Conservation (phyloP, 371 early-diverging fungal species). For the Parasitella parasitica region DNA sequence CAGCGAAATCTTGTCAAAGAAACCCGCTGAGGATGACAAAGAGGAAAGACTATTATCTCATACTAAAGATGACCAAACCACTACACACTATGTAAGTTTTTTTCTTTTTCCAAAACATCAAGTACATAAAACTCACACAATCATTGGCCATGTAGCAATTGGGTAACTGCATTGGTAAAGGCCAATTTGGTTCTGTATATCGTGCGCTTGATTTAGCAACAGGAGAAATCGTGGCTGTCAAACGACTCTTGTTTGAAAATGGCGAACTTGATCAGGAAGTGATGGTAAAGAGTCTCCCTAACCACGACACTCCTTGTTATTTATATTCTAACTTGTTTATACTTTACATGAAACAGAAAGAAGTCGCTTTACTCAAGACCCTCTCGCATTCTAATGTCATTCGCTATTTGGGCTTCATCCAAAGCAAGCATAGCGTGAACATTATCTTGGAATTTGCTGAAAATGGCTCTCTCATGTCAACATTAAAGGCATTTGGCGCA, state of each 20-base stretch:
- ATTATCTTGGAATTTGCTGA: conserved; percentile 93
- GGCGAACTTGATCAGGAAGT: conserved; percentile 59
- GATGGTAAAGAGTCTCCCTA: conserved; percentile 37
- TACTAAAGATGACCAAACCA: conserved; percentile 39
- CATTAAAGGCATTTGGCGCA: conserved; percentile 89
- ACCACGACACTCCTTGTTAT: background rate
- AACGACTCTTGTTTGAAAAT: conserved; percentile 73
- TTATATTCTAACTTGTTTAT: background rate
- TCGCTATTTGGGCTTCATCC: conserved; percentile 83
- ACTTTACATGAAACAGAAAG: conserved; percentile 42
- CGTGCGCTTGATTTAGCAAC: conserved; percentile 82
- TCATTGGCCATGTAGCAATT: conserved; percentile 70
- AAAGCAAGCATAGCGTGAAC: conserved; percentile 70
- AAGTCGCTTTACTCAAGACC: conserved; percentile 71
- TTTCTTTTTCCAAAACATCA: background rate
- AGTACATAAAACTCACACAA: too few relatives aligned
- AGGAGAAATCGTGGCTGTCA: conserved; percentile 89
- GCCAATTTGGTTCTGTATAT: conserved; percentile 90
- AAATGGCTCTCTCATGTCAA: conserved; percentile 90
- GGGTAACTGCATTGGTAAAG: conserved; percentile 91
- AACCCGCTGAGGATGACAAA: conserved; percentile 17
- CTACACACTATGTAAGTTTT: conserved; percentile 54
- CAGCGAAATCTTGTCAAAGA: conserved; percentile 13
- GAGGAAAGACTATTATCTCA: conserved; percentile 45
- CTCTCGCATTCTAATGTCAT: conserved; percentile 86